Evolutionary conservation across 768 basidiomycete genomes (phyloP), one percentile per base, ranked within the genome.

Genomic region (Sporobolomyces phaffii): DNA sequence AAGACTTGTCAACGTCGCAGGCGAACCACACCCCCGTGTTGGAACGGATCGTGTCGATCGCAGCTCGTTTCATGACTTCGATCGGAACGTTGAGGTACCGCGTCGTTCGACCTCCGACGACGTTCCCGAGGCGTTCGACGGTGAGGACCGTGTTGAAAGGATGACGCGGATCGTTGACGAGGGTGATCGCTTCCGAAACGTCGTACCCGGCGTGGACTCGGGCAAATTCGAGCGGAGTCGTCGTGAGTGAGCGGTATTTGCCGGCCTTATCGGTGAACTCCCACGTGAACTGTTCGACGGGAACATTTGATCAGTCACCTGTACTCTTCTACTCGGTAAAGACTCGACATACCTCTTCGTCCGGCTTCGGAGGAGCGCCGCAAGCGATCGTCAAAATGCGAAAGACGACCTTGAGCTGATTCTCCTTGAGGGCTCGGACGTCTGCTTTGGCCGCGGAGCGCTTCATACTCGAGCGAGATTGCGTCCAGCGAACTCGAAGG

Each of bases 81-180:
- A 44, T 49, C 17, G 68, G 64, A 31, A 70, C 41, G 54, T 73
- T 45, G 20, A 79, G 87, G 78, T 75, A 94, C 26, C 87, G 82
- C 20, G 97, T 86, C 18, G 86, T 84, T 8, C 90, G 82, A 11
- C 86, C 92, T 67, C 89, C 89, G 87, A 89, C 91, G 57, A 98
- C 80, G 74, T 98, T 98, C 22, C 93, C 93, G 31, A 97, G 85
- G 74, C 89, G 87, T 73, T 94, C 86, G 20, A 97, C 90, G 2
- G 91, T 91, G 79, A 93, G 93, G 20, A 94, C 81, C 77, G 85
- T 87, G 56, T 82, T 82, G 76, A 36, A 90, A 20, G 80, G 80
- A 75, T 97, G 93, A 29, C 94, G 84, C 10, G 94, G 93, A 76
- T 98, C 94, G 74, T 98, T 87, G 77, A 98, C 90, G 14, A 98